Conservation (phyloP, 768 basidiomycete species). For the Mycena haematopus region DNA sequence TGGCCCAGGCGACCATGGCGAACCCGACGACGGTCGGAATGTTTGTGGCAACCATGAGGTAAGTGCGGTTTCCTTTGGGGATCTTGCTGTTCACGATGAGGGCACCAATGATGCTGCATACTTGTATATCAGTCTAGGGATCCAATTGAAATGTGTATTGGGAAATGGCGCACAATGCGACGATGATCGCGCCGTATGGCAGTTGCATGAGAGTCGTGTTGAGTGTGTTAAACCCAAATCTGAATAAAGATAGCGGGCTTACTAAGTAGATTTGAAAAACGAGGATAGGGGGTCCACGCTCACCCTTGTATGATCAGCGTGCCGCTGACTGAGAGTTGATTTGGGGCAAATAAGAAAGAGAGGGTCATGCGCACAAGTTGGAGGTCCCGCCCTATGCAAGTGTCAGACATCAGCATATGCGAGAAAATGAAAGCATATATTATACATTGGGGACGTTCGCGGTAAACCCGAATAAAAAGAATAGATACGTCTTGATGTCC, state of each 20-base stretch:
- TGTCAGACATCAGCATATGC: not conserved
- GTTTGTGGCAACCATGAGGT: slow-evolving; percentile 34
- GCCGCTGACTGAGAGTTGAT: slow-evolving; percentile 23
- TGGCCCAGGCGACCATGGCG: slow-evolving; percentile 36
- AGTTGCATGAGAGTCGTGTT: slow-evolving; percentile 36
- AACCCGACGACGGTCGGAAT: slow-evolving; percentile 36
- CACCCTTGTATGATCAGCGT: slow-evolving; percentile 36
- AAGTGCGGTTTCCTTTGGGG: slow-evolving; percentile 33
- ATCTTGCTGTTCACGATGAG: slow-evolving; percentile 31
- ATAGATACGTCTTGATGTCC: slow-evolving; percentile 42
- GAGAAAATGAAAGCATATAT: not conserved
- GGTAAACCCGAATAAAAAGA: slow-evolving; percentile 39
- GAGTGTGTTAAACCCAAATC: slow-evolving; percentile 39
- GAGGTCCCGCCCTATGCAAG: slow-evolving; percentile 34
- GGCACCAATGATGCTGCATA: slow-evolving; percentile 29
- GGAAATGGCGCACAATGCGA: slow-evolving; percentile 21
- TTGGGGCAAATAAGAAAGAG: not conserved
- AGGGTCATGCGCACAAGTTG: slow-evolving; percentile 30
- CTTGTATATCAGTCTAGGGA: too few species aligned
- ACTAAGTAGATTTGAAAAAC: not conserved
- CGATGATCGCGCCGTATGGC: slow-evolving; percentile 35
- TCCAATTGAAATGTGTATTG: too few species aligned
- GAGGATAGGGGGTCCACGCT: not conserved
- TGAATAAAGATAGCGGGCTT: not conserved
- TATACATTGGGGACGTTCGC: slow-evolving; percentile 35